These are phyloP conservation scores for Malus hybrid DNA, from an alignment of 331 rosid species.

Conservation along the genomic window DNA sequence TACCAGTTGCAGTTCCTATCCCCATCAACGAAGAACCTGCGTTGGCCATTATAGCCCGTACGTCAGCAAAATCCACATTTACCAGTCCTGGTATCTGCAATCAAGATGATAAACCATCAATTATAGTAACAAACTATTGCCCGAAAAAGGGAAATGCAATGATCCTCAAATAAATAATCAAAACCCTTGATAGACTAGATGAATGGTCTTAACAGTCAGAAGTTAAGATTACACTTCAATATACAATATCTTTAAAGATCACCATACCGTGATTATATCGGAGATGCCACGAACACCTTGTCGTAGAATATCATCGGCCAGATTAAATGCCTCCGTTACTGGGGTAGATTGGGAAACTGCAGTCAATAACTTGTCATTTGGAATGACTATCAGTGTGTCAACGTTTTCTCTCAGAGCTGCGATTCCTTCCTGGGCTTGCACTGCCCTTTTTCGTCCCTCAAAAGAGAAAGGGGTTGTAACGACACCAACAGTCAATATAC, in stretches of 20 bases:
- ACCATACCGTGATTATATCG: conserved; percentile 91
- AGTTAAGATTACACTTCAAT: background rate
- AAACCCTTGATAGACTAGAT: background rate
- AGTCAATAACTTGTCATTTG: conserved; percentile 92
- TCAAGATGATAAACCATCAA: conserved; percentile 9
- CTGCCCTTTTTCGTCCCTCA: conserved; percentile 96
- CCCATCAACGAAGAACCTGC: conserved; percentile 99
- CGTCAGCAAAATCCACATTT: conserved; percentile 96
- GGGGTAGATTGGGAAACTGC: conserved; percentile 96
- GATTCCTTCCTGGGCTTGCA: conserved; percentile 99
- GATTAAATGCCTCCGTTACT: conserved; percentile 95
- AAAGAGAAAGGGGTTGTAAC: conserved; percentile 97
- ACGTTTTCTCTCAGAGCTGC: conserved; percentile 94
- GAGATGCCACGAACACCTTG: conserved; percentile 99
- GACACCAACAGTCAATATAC: conserved; percentile 92
- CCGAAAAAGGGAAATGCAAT: background rate
- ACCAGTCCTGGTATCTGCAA: conserved; percentile 92
- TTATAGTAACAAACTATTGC: background rate
- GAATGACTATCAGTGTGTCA: conserved; percentile 94
- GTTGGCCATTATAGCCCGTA: conserved; percentile 96
- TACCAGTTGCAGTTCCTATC: conserved; percentile 99
- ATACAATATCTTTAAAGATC: background rate
- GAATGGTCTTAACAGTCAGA: background rate
- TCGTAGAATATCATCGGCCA: conserved; percentile 95
- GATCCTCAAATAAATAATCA: background rate